phyloP scores from a whole-genome alignment of 1,284 basidiomycete species.

The Naganishia sp. region DNA sequence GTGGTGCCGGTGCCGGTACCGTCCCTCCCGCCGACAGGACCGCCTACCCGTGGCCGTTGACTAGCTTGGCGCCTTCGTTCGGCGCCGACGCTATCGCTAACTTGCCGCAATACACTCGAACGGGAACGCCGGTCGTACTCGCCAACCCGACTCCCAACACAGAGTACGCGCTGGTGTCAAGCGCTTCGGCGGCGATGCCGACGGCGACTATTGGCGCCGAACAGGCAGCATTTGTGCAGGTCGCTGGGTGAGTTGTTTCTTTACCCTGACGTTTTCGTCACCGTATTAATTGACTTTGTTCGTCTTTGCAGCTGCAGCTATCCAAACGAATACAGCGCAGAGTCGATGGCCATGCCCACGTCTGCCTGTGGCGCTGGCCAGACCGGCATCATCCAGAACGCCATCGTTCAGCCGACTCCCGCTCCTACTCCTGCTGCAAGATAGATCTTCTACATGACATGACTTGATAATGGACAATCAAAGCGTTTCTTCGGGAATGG shows the following conservation, averaged over 20 bases:
- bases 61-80: conserved; percentile 41
- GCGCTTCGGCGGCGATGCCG: conserved; percentile 15
- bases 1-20: conserved; percentile 55
- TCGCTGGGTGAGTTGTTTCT: conserved; percentile 15
- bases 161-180: conserved; percentile 8
- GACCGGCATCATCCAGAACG: conserved; percentile 6
- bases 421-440: conserved; percentile 19
- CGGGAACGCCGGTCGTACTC: conserved; percentile 41
- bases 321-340: conserved; percentile 31
- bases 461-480: no score
- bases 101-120: conserved; percentile 55
- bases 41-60: conserved; percentile 48
- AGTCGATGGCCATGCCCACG: conserved; percentile 26
- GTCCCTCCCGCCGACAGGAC: conserved; percentile 34
- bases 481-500: no score
- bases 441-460: conserved; percentile 6
- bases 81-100: conserved; percentile 42
- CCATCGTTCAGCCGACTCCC: conserved; percentile 23
- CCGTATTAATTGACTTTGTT: neutral
- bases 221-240: conserved; percentile 9
- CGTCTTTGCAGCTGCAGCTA: conserved; percentile 27
- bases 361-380: conserved; percentile 32
- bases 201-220: conserved; percentile 10
- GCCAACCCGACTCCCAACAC: conserved; percentile 11
- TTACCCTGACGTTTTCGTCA: no score